phyloP scores from a whole-genome alignment of 177 flowering plant species.

The Telopea speciosissima region DNA sequence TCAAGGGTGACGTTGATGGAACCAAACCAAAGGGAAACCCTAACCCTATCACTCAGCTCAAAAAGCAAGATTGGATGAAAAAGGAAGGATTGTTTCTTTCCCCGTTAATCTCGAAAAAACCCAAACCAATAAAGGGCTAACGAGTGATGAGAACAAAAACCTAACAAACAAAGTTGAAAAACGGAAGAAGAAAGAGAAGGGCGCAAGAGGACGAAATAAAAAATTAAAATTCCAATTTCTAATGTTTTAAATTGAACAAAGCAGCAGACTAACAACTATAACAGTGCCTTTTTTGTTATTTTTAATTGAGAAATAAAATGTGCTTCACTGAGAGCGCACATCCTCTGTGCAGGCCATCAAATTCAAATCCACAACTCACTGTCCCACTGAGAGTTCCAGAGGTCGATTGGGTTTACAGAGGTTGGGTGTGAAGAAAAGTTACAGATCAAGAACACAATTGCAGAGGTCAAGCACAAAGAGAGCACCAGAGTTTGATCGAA shows the following conservation, averaged over 20 bases:
- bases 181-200: not conserved
- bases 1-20: not conserved
- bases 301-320: too few relatives aligned
- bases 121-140: not conserved
- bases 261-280: not conserved
- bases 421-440: too few relatives aligned
- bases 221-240: too few relatives aligned
- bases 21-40: not conserved
- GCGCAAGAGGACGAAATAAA: not conserved
- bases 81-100: not conserved
- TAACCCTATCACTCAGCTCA: not conserved
- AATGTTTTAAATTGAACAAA: not conserved
- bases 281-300: not conserved
- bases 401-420: too few relatives aligned
- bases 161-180: too few relatives aligned
- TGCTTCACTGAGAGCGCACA: too few relatives aligned
- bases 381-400: too few relatives aligned
- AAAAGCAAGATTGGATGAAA: not conserved
- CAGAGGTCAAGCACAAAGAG: too few relatives aligned
- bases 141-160: not conserved
- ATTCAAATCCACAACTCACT: too few relatives aligned
- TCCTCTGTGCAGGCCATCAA: too few relatives aligned
- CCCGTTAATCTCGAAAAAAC: not conserved
- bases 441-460: too few relatives aligned
- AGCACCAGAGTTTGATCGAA: too few relatives aligned